phyloP scores from a whole-genome alignment of 2,329 filamentous ascomycete genomes.

The Ascochyta pisi region DNA sequence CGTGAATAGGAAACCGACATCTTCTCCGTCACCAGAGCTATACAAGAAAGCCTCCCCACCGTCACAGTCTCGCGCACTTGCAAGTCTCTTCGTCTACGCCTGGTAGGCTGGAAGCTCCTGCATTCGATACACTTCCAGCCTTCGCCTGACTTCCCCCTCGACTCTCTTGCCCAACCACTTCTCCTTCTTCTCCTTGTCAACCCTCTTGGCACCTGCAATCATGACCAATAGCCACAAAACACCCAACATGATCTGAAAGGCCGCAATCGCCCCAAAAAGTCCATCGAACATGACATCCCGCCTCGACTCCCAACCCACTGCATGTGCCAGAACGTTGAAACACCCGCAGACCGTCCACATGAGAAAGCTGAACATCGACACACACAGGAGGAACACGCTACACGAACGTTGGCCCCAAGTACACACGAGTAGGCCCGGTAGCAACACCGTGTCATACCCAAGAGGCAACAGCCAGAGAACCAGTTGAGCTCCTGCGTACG shows the following conservation, averaged over 20 bases:
- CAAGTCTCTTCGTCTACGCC: too few relatives aligned
- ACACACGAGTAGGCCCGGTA: not conserved
- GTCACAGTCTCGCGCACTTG: too few relatives aligned
- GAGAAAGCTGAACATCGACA: not conserved
- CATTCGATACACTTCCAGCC: not conserved
- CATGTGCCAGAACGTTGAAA: not conserved
- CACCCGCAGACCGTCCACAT: not conserved
- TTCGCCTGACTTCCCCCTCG: not conserved
- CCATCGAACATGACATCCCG: not conserved
- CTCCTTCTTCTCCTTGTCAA: not conserved
- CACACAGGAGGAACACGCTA: not conserved
- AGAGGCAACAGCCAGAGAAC: not conserved
- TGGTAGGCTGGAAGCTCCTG: not conserved
- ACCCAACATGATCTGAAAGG: not conserved
- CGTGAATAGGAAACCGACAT: not conserved
- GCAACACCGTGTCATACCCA: not conserved
- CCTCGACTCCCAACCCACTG: not conserved
- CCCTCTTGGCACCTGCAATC: not conserved
- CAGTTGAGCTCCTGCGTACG: not conserved
- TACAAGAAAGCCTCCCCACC: too few relatives aligned
- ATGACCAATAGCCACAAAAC: not conserved
- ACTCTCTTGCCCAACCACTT: not conserved
- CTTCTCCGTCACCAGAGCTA: too few relatives aligned
- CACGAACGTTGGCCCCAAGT: not conserved
- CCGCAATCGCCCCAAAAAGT: not conserved